Percentiles rank a stretch among this genome's conserved stretches.
These are phyloP conservation scores for Rhododendron molle DNA, from an alignment of 148 eudicot species.

Conservation along the genomic window DNA sequence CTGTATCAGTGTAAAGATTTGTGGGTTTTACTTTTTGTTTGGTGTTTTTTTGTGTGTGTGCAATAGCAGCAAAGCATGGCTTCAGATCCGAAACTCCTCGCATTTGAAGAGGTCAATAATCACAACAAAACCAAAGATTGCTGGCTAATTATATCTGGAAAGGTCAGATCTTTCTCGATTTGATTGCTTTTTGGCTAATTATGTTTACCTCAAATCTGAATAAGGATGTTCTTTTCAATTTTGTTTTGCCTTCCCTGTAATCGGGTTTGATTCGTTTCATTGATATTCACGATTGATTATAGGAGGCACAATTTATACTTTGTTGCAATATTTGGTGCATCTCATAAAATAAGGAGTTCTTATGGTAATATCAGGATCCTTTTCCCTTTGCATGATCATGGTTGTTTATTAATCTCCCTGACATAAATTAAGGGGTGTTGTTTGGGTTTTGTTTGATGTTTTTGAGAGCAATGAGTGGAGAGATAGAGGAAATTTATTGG, in stretches of 20 bases:
- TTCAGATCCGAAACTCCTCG: conserved; percentile 36
- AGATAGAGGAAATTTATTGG: too few relatives aligned
- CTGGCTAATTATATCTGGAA: conserved; percentile 49
- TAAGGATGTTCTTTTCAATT: background rate
- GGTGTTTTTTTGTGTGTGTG: conserved; percentile 5
- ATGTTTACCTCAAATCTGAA: background rate
- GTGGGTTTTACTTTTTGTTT: background rate
- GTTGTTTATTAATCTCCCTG: background rate
- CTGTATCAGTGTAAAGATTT: background rate
- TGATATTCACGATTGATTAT: background rate
- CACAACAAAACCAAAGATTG: conserved; percentile 48
- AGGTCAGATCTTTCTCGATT: conserved; percentile 24
- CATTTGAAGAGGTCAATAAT: conserved; percentile 44
- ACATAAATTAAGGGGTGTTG: too few relatives aligned
- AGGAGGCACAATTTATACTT: background rate
- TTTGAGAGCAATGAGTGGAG: too few relatives aligned
- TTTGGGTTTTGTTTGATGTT: too few relatives aligned
- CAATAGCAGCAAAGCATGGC: conserved; percentile 29
- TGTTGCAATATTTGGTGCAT: background rate
- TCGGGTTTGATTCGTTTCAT: background rate
- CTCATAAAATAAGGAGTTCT: background rate
- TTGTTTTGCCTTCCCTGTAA: background rate
- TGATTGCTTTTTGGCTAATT: background rate
- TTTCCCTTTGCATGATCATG: background rate
- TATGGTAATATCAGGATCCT: background rate